phyloP scores from a whole-genome alignment of 139 green algal species.

The Chlamydomonas incerta region DNA sequence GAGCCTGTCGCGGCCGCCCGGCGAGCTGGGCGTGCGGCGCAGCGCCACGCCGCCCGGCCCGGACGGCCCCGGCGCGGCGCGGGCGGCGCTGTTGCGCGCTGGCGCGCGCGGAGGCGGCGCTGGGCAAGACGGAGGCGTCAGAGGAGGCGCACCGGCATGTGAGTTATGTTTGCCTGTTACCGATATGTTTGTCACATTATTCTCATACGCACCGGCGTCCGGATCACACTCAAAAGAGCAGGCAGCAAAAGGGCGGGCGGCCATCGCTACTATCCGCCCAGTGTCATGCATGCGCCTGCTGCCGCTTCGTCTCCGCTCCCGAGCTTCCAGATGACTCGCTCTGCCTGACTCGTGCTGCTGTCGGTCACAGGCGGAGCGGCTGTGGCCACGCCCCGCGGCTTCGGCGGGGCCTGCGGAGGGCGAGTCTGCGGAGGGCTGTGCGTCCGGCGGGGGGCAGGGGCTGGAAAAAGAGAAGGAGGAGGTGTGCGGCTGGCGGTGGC shows the following conservation, averaged over 20 bases:
- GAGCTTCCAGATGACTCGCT: no score
- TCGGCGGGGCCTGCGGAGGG: no score
- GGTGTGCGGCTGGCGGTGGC: not conserved
- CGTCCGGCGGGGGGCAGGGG: not conserved
- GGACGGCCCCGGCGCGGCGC: conserved; percentile 24
- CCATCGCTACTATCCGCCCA: not conserved
- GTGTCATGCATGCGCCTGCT: not conserved
- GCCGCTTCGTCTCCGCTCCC: not conserved
- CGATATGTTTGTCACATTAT: not conserved
- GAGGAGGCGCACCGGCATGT: conserved; percentile 4
- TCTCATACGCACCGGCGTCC: not conserved
- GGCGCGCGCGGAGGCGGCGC: conserved; percentile 5
- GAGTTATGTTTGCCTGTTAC: not conserved
- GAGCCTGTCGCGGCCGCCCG: conserved; percentile 10
- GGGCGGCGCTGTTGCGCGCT: conserved; percentile 42
- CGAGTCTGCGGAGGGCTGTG: no score
- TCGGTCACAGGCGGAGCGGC: no score
- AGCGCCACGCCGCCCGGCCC: not conserved
- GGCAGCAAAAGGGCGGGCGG: not conserved
- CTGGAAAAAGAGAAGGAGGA: not conserved
- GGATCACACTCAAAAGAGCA: no score
- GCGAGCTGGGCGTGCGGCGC: not conserved
- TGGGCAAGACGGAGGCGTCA: conserved; percentile 28
- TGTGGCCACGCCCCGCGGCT: no score
- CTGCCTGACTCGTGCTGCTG: no score